These are phyloP conservation scores for Histomonas meleagridis DNA, from an alignment of 208 protist genomes.

Conservation along the genomic window DNA sequence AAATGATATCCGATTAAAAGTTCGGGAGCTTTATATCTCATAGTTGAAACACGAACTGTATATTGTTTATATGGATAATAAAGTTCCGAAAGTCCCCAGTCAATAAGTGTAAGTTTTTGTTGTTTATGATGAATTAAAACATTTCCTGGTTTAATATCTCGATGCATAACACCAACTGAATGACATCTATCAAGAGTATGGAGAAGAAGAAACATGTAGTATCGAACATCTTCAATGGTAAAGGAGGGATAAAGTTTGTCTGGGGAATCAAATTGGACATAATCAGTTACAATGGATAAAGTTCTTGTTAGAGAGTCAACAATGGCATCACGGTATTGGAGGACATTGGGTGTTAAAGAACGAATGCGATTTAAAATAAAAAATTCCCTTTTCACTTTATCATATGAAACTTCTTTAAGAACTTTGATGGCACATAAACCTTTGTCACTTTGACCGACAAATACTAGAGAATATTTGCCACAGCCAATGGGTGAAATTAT, in stretches of 20 bases:
- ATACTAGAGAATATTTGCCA: background rate
- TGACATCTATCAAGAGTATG: background rate
- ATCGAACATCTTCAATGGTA: background rate
- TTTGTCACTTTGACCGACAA: background rate
- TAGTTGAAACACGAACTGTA: constrained; percentile 93
- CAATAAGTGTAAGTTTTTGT: constrained; percentile 74
- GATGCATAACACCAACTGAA: background rate
- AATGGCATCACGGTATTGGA: background rate
- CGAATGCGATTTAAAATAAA: background rate
- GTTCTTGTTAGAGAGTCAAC: background rate
- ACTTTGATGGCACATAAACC: background rate
- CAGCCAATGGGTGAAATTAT: background rate
- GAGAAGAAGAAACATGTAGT: background rate
- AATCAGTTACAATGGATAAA: background rate
- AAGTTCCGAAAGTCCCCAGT: constrained; percentile 87
- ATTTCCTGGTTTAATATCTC: constrained; percentile 81
- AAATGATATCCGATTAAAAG: constrained; percentile 84
- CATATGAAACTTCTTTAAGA: background rate
- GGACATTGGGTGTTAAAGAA: background rate
- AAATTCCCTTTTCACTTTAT: background rate
- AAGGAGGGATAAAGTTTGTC: background rate
- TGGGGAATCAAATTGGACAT: background rate
- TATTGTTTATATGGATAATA: constrained; percentile 84
- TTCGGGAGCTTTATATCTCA: constrained; percentile 94
- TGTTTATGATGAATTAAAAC: constrained; percentile 93